Base-by-base conservation (phyloP, 441 rosid genomes). In the Pelargonium myrrhifolium region DNA sequence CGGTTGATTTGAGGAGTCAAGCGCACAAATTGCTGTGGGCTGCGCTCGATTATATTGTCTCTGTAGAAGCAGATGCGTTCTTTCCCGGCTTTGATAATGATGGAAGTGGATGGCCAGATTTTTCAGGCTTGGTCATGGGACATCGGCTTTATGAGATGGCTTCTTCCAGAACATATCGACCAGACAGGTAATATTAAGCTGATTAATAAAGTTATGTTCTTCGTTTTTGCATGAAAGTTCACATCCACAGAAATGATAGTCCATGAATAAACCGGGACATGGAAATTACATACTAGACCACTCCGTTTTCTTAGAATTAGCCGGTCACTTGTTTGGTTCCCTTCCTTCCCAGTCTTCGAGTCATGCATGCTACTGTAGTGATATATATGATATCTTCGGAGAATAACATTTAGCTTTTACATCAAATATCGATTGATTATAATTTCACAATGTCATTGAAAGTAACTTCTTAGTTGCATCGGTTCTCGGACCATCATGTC, bases 111-210 rank as follows among this genome's bases (percentile, higher is more conserved):
- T 77, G 89, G 92, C 92, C 97, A 9, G 99, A 95, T 83, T 93
- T 96, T 76, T 89, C 97, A 42, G 84, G 96, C 77, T 83, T 96
- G 84, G 97, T 93, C 28, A 96, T 96, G 87, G 99, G 99, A 71
- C 98, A 96, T 47, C 81, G 99, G 67, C 83, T 93, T 18, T 96
- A 96, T 68, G 96, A 90, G 82, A 86, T 56, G 22, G 77, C 77
- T 9, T 60, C 69, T 18, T 53, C 71, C 43, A 65, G 73, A 65
- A 74, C 77, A 15, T 74, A 74, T 68, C 68, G 76, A 9, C 76
- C 76, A 61, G 64, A 61, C 40, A 61, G 64, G 64, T 61, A 58
- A 20, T 9, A 9, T 9, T 15, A 3, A 51, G 9, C 21, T 51
- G 8, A 3, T 9, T 4, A 51, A 51, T 51, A 12, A 6, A 51